Percentiles rank a stretch among this genome's conserved stretches.
These are phyloP conservation scores for Blepharisma stoltei DNA, from an alignment of 73 alveolate genomes.

Conservation along the genomic window DNA sequence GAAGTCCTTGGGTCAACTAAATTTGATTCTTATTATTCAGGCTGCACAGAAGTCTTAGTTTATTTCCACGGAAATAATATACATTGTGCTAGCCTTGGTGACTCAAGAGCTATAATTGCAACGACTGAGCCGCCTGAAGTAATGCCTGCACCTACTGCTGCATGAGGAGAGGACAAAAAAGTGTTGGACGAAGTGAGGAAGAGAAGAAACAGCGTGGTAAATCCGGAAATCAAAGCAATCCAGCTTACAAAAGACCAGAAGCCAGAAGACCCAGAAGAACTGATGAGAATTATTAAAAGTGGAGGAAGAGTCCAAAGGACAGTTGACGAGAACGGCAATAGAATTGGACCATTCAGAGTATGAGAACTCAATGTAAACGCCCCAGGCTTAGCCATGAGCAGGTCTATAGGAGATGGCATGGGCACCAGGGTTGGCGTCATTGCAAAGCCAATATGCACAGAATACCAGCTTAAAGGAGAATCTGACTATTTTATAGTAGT, in stretches of 20 bases:
- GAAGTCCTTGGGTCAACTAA: not conserved
- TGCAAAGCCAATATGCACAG: conserved; percentile 33
- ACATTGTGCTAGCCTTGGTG: conserved; percentile 27
- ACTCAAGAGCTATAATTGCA: conserved; percentile 49
- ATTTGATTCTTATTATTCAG: not conserved
- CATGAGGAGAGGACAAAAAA: not conserved
- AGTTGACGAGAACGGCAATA: conserved; percentile 53
- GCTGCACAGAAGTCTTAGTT: conserved; percentile 18
- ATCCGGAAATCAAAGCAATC: conserved; percentile 37
- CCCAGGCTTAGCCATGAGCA: conserved; percentile 42
- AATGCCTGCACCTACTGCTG: conserved; percentile 9
- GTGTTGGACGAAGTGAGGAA: not conserved
- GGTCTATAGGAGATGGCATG: conserved; percentile 34
- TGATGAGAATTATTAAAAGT: not conserved
- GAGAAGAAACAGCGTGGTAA: not conserved
- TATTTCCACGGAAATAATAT: not conserved
- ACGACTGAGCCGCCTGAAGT: not conserved
- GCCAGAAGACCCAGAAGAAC: conserved; percentile 21
- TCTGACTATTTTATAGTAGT: conserved; percentile 61
- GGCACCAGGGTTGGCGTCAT: conserved; percentile 33
- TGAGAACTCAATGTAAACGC: conserved; percentile 56
- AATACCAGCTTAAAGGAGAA: conserved; percentile 46
- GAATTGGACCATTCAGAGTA: conserved; percentile 83
- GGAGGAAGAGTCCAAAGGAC: conserved; percentile 28
- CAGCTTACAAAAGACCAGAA: conserved; percentile 29